phyloP scores from a whole-genome alignment of 108 stramenopile genomes.

The Cyclostephanos tholiformis region DNA sequence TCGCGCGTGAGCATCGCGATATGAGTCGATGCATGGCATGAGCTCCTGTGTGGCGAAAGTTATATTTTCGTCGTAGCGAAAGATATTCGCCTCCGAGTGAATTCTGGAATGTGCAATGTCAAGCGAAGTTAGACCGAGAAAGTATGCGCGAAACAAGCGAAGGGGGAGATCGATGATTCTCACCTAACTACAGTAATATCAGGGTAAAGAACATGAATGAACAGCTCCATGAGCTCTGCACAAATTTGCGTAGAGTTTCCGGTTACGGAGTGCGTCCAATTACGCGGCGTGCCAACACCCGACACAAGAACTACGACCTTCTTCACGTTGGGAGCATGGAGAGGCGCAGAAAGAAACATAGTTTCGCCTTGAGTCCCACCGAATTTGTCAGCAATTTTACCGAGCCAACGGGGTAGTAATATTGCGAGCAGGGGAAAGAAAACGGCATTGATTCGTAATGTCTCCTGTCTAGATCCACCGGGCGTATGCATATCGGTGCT shows the following conservation, averaged over 20 bases:
- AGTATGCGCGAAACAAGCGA: neutral
- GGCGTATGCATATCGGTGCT: neutral
- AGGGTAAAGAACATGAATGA: conserved; percentile 66
- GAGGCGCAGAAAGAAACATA: conserved; percentile 15
- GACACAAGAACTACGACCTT: conserved; percentile 86
- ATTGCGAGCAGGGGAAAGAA: conserved; percentile 91
- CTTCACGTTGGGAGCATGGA: conserved; percentile 51
- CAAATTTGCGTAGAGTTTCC: conserved; percentile 90
- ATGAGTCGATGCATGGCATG: conserved; percentile 81
- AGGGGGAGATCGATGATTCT: conserved; percentile 6
- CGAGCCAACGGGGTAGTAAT: conserved; percentile 83
- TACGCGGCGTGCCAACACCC: conserved; percentile 90
- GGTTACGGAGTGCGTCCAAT: conserved; percentile 78
- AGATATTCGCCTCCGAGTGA: conserved; percentile 90
- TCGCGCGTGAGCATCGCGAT: conserved; percentile 83
- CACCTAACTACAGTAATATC: conserved; percentile 72
- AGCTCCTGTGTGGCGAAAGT: conserved; percentile 90
- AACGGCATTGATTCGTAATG: conserved; percentile 64
- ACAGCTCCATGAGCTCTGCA: conserved; percentile 83
- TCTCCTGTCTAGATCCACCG: conserved; percentile 12
- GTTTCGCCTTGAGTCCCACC: conserved; percentile 19
- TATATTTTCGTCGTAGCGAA: conserved; percentile 97
- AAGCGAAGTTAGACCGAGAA: neutral
- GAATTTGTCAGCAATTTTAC: conserved; percentile 55
- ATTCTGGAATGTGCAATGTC: conserved; percentile 43